Conservation (phyloP, 495 filamentous ascomycete species). For the Tuber calosporum region DNA sequence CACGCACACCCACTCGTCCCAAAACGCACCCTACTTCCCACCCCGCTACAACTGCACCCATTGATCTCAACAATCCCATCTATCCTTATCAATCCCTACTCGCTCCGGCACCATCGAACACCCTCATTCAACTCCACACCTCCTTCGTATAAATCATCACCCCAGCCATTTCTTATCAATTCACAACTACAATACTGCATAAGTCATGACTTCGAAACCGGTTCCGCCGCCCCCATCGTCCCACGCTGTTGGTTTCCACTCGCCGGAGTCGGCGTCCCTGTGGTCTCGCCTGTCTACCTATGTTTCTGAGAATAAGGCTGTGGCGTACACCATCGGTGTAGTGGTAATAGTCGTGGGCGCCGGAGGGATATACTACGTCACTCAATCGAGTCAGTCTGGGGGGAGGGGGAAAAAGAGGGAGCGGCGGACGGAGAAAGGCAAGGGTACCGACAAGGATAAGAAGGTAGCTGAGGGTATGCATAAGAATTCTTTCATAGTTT, state of each 20-base stretch:
- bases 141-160: neutral
- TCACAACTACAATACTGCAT: neutral
- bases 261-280: slow-evolving; percentile 49
- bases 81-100: neutral
- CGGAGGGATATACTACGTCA: slow-evolving; percentile 84
- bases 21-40: neutral
- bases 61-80: neutral
- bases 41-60: neutral
- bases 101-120: neutral
- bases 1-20: neutral
- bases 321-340: slow-evolving; percentile 92
- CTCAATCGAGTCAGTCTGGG: slow-evolving; percentile 52
- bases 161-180: neutral
- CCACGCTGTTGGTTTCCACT: slow-evolving; percentile 31
- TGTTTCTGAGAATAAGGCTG: slow-evolving; percentile 88
- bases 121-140: neutral
- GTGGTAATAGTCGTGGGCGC: slow-evolving; percentile 84
- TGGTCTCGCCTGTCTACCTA: slow-evolving; percentile 87
- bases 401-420: slow-evolving; percentile 58
- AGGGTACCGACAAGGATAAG: slow-evolving; percentile 42
- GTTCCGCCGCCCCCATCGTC: slow-evolving; percentile 35
- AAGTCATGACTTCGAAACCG: slow-evolving; percentile 8
- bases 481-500: neutral
- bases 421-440: slow-evolving; percentile 51
- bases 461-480: slow-evolving; percentile 40